Percentiles rank a stretch among this genome's conserved stretches.
These are phyloP conservation scores for Cyberlindnera galapagoensis DNA, from an alignment of 805 yeast species.

Conservation along the genomic window DNA sequence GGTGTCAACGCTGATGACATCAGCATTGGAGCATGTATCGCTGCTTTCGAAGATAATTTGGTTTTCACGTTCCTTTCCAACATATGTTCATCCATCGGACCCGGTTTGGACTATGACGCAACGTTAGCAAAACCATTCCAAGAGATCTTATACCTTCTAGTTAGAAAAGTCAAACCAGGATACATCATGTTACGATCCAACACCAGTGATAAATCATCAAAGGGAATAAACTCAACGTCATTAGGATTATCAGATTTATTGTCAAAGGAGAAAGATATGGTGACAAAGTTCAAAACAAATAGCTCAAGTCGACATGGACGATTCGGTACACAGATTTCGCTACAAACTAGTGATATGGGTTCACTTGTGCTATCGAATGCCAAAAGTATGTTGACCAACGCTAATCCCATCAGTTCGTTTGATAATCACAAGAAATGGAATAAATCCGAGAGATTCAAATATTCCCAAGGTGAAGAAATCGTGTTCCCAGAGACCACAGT, in stretches of 20 bases:
- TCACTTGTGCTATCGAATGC: conserved; percentile 71
- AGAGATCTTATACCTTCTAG: conserved; percentile 62
- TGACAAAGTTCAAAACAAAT: conserved; percentile 39
- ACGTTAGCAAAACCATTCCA: conserved; percentile 55
- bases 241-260: conserved; percentile 35
- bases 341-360: conserved; percentile 53
- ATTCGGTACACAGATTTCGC: conserved; percentile 79
- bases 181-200: conserved; percentile 12
- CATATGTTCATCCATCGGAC: conserved; percentile 55
- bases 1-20: conserved; percentile 62
- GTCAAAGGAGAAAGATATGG: conserved; percentile 52
- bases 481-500: conserved; percentile 24
- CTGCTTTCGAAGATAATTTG: conserved; percentile 57
- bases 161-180: conserved; percentile 45
- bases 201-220: conserved; percentile 2
- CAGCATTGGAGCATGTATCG: conserved; percentile 49
- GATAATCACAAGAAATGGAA: conserved; percentile 69
- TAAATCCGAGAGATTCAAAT: conserved; percentile 27
- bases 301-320: conserved; percentile 78
- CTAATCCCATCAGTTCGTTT: conserved; percentile 53
- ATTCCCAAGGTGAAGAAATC: conserved; percentile 24
- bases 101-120: conserved; percentile 46
- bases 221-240: conserved; percentile 1
- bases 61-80: conserved; percentile 72
- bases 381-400: conserved; percentile 44